These are phyloP conservation scores for Naematelia aurantialba DNA, from an alignment of 768 basidiomycete species.

Conservation along the genomic window DNA sequence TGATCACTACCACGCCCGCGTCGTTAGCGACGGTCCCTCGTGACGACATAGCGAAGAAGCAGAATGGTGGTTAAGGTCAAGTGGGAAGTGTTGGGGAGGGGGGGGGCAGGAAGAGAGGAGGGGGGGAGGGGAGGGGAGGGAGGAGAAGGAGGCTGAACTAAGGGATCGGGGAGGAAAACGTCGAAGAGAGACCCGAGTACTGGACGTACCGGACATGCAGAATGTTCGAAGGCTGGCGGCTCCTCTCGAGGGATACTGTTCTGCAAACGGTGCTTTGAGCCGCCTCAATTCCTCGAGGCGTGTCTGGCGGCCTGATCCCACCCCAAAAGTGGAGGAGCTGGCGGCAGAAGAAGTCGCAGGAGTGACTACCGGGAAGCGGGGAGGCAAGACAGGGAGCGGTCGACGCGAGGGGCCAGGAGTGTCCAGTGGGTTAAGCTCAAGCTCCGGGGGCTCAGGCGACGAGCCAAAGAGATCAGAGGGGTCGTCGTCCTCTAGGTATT, in stretches of 20 bases:
- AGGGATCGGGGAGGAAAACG: no score
- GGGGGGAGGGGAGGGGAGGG: no score
- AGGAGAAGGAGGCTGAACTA: no score
- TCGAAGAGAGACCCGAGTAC: no score
- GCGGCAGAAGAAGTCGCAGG: background rate
- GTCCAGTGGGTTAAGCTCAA: background rate
- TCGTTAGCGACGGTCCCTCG: no score
- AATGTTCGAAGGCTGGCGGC: background rate
- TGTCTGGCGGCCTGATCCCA: background rate
- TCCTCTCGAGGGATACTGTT: background rate
- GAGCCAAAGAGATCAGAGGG: background rate
- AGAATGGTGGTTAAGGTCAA: no score
- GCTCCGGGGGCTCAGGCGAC: background rate
- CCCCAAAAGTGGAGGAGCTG: background rate
- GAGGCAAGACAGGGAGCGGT: background rate
- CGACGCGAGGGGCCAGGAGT: background rate
- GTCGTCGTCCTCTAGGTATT: slow-evolving; percentile 3
- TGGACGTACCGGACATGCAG: slow-evolving; percentile 29
- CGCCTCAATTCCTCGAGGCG: background rate
- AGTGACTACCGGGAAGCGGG: no score
- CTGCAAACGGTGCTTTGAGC: background rate
- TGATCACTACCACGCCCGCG: slow-evolving; percentile 27
- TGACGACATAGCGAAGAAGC: background rate
- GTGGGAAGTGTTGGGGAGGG: no score
- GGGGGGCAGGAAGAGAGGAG: background rate